Conservation (phyloP, 306 rosid species). For the Prunus mongolica region DNA sequence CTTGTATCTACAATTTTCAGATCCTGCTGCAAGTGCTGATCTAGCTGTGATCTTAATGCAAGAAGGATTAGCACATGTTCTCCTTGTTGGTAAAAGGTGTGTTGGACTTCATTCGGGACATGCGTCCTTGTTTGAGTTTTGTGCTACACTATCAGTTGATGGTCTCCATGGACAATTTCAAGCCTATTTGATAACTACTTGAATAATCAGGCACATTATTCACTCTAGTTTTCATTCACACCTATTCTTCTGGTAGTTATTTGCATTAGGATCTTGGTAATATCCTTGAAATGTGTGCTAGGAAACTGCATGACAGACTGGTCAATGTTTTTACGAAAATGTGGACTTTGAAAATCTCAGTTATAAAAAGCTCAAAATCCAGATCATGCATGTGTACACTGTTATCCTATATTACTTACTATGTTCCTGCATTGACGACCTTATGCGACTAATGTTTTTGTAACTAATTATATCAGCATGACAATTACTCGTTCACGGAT, state of each 20-base stretch:
- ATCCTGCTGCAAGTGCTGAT: constrained; percentile 96
- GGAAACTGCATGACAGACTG: neutral
- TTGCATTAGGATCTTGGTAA: neutral
- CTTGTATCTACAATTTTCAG: constrained; percentile 43
- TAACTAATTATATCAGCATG: constrained; percentile 51
- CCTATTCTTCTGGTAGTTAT: neutral
- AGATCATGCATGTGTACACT: neutral
- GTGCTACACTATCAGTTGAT: neutral
- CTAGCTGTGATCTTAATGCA: constrained; percentile 97
- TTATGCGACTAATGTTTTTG: constrained; percentile 7
- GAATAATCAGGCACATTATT: neutral
- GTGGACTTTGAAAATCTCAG: neutral
- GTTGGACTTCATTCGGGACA: constrained; percentile 1
- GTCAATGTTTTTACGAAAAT: neutral
- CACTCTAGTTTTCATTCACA: neutral
- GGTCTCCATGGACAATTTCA: neutral
- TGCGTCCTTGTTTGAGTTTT: neutral
- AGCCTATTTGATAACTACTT: neutral
- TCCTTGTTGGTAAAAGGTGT: constrained; percentile 90
- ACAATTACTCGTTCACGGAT: constrained; percentile 83
- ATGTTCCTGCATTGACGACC: neutral
- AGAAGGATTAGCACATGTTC: constrained; percentile 95
- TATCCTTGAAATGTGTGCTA: neutral
- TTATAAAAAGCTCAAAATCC: neutral
- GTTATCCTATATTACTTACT: neutral